Conservation (phyloP, 495 filamentous ascomycete species). For the Lentithecium fluviatile region DNA sequence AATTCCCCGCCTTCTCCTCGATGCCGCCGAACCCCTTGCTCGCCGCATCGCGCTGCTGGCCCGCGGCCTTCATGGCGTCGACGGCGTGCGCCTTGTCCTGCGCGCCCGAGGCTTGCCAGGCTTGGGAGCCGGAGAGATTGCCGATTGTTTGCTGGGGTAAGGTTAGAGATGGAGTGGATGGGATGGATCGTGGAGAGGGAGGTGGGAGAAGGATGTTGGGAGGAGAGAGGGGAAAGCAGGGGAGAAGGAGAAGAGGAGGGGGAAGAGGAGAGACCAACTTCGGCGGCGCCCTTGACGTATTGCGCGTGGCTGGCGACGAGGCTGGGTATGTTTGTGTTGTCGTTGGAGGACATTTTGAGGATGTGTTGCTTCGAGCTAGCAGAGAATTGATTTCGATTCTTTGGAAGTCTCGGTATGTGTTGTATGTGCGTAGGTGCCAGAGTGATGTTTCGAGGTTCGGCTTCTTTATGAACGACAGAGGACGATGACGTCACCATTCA, state of each 20-base stretch:
- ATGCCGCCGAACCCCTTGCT: conserved; percentile 39
- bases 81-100: conserved; percentile 40
- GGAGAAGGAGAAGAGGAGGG: not conserved
- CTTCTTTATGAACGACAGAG: too few relatives aligned
- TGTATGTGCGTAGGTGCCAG: too few relatives aligned
- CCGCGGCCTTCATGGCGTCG: conserved; percentile 42
- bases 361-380: not conserved
- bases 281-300: conserved; percentile 44
- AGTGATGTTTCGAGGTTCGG: too few relatives aligned
- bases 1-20: conserved; percentile 43
- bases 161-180: conserved; percentile 12
- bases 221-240: not conserved
- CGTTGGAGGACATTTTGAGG: conserved; percentile 3
- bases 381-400: too few relatives aligned
- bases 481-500: too few relatives aligned
- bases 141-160: conserved; percentile 40
- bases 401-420: too few relatives aligned
- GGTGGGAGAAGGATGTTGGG: not conserved
- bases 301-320: conserved; percentile 43
- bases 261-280: conserved; percentile 32
- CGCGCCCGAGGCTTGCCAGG: conserved; percentile 41
- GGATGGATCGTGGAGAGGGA: not conserved
- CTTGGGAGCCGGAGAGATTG: conserved; percentile 35
- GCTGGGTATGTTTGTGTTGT: conserved; percentile 37
- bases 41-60: conserved; percentile 39